A percentile compares a stretch with the other conserved stretches of the same genome.
phyloP scores from a whole-genome alignment of 1,139 yeast species.

The Yamadazyma diospyri region DNA sequence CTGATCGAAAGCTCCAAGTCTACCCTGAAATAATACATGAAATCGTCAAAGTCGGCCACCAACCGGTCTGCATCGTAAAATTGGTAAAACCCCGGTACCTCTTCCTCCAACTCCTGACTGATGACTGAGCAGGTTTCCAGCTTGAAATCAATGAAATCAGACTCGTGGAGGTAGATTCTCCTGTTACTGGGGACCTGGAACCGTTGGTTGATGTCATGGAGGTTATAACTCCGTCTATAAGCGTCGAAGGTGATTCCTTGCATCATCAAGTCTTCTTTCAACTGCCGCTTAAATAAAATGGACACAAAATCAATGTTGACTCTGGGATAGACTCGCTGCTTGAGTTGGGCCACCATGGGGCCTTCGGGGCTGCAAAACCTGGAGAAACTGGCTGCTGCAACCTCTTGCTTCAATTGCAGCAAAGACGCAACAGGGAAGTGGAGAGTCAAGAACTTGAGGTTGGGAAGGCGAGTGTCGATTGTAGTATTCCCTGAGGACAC shows the following conservation, averaged over 20 bases:
- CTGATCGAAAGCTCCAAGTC: neutral
- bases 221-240: constrained; percentile 8
- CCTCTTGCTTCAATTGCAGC: neutral
- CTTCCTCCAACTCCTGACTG: constrained; percentile 4
- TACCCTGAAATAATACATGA: neutral
- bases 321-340: constrained; percentile 1
- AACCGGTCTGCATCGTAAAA: constrained; percentile 7
- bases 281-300: constrained; percentile 12
- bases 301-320: constrained; percentile 1
- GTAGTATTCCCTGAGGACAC: too few species aligned
- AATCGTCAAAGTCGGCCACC: neutral
- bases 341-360: neutral
- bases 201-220: constrained; percentile 4
- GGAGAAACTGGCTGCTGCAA: neutral
- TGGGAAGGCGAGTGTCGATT: neutral
- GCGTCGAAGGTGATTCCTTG: constrained; percentile 9
- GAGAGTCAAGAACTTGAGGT: neutral
- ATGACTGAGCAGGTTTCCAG: constrained; percentile 10
- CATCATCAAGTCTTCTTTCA: constrained; percentile 9
- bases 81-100: constrained; percentile 8
- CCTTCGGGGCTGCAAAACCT: neutral
- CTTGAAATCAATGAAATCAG: constrained; percentile 13
- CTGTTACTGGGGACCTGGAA: constrained; percentile 7
- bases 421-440: neutral
- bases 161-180: constrained; percentile 12